Evolutionary conservation across 352 stramenopile species (phyloP).

Genomic region (Phytophthora vignae): DNA sequence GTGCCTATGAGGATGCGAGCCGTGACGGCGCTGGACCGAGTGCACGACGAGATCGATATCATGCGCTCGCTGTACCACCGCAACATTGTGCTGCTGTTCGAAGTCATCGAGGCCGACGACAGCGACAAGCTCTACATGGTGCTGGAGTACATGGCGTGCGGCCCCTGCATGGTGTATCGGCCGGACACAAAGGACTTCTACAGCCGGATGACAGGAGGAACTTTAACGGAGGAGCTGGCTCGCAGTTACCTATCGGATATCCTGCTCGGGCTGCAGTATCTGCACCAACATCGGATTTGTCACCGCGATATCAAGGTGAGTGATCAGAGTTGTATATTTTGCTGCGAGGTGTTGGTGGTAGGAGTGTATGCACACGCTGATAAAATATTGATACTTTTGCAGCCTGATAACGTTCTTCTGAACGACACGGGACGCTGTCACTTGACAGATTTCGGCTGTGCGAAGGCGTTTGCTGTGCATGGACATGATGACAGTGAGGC

Average conservation of each 20-base stretch:
- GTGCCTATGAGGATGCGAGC: constrained; percentile 59
- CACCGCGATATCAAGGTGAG: constrained; percentile 92
- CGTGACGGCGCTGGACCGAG: constrained; percentile 82
- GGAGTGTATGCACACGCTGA: neutral
- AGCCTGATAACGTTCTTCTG: constrained; percentile 89
- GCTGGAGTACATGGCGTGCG: constrained; percentile 86
- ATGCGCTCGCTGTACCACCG: constrained; percentile 91
- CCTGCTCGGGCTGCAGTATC: constrained; percentile 79
- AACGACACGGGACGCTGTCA: constrained; percentile 83
- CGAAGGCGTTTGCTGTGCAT: constrained; percentile 40
- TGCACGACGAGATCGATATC: constrained; percentile 87
- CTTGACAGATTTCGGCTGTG: constrained; percentile 91
- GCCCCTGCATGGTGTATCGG: constrained; percentile 85
- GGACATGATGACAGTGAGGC: constrained; percentile 1
- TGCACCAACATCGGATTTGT: constrained; percentile 79
- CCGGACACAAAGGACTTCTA: constrained; percentile 74
- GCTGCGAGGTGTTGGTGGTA: constrained; percentile 9
- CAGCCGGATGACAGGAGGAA: constrained; percentile 61
- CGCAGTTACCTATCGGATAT: constrained; percentile 77
- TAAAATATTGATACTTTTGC: neutral
- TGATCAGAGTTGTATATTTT: neutral
- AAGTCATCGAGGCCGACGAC: constrained; percentile 86
- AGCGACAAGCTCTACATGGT: constrained; percentile 89
- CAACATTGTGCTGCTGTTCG: constrained; percentile 92
- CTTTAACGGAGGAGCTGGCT: constrained; percentile 71